phyloP scores from a whole-genome alignment of 179 eudicot species.

The Spergularia azorica region DNA sequence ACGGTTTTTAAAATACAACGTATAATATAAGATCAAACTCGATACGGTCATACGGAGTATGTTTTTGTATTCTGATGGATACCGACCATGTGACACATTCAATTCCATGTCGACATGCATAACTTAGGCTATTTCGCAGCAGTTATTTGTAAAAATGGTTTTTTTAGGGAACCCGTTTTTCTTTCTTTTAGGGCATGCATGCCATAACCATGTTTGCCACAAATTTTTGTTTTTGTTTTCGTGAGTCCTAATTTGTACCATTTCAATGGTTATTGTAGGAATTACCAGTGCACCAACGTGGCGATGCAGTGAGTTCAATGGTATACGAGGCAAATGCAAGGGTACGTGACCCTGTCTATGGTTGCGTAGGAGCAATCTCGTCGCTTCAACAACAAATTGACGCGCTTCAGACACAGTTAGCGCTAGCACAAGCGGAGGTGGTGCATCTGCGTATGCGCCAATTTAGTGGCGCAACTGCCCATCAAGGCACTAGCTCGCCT shows the following conservation, averaged over 20 bases:
- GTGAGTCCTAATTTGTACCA: neutral
- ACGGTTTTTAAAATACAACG: too few relatives aligned
- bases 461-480: conserved; percentile 29
- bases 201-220: too few relatives aligned
- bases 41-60: too few relatives aligned
- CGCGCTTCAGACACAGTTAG: conserved; percentile 64
- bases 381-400: conserved; percentile 78
- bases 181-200: too few relatives aligned
- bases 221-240: too few relatives aligned
- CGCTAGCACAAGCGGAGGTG: conserved; percentile 81
- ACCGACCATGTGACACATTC: too few relatives aligned
- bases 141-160: too few relatives aligned
- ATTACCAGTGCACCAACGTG: conserved; percentile 69
- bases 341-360: conserved; percentile 87
- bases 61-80: too few relatives aligned
- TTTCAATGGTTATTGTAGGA: conserved; percentile 41
- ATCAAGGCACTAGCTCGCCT: conserved; percentile 42
- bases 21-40: too few relatives aligned
- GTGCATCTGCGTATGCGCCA: conserved; percentile 76
- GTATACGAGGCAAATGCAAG: conserved; percentile 96
- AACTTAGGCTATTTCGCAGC: too few relatives aligned
- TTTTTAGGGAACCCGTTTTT: too few relatives aligned
- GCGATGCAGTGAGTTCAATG: conserved; percentile 89
- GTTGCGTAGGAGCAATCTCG: conserved; percentile 90
- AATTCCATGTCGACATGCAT: too few relatives aligned